These are phyloP conservation scores for Musa schizocarpa DNA, from an alignment of 176 grass and related monocot genomes.

Conservation along the genomic window DNA sequence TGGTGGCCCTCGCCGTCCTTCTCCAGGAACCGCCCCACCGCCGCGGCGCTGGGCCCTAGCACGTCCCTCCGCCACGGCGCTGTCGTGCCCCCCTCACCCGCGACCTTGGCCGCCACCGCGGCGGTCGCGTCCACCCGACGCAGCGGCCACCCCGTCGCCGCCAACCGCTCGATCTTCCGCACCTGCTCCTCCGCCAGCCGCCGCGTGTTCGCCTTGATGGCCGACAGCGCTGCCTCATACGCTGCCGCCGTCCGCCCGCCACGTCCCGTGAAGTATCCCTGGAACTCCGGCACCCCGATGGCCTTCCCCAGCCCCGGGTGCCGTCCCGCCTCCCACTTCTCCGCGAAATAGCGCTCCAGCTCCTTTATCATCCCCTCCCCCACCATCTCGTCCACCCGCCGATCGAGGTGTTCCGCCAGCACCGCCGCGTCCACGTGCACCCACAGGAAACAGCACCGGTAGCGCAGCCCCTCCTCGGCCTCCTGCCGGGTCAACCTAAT, in stretches of 20 bases:
- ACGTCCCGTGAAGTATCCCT: constrained; percentile 34
- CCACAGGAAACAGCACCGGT: constrained; percentile 81
- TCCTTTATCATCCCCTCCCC: constrained; percentile 63
- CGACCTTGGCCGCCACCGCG: constrained; percentile 39
- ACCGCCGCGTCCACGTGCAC: constrained; percentile 55
- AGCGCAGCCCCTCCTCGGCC: constrained; percentile 18
- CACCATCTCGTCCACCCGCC: constrained; percentile 87
- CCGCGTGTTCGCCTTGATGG: constrained; percentile 80
- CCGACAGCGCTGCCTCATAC: constrained; percentile 37
- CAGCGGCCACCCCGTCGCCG: constrained; percentile 55
- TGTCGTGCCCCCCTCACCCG: constrained; percentile 20
- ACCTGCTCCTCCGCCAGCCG: constrained; percentile 57
- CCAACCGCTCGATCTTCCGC: constrained; percentile 62
- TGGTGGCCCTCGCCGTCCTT: neutral
- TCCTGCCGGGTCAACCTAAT: neutral
- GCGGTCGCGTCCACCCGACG: constrained; percentile 59
- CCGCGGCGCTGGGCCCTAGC: constrained; percentile 40
- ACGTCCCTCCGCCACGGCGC: constrained; percentile 61
- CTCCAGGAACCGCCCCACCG: constrained; percentile 41
- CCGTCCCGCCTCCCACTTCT: constrained; percentile 32
- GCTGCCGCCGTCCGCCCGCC: neutral
- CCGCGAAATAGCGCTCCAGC: constrained; percentile 55
- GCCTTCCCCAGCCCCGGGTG: constrained; percentile 66
- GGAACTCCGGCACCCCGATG: constrained; percentile 77
- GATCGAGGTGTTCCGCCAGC: constrained; percentile 57